A percentile compares a stretch with the other conserved stretches of the same genome.
Evolutionary conservation across 2,329 filamentous ascomycete genomes (phyloP).

Genomic region (Ilyonectria robusta): DNA sequence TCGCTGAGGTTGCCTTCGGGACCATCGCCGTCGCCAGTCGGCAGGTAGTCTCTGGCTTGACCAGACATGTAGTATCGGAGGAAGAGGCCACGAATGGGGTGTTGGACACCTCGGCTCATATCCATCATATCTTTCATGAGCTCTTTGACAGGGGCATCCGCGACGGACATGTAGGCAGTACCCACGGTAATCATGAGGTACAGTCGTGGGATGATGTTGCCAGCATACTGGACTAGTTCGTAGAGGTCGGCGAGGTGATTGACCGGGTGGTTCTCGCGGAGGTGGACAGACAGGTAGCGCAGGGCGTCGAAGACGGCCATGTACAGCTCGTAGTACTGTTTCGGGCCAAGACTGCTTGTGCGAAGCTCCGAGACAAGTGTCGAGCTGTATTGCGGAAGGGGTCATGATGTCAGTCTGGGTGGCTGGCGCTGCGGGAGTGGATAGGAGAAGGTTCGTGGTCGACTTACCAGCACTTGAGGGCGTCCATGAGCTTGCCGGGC

Average conservation of each 20-base stretch:
- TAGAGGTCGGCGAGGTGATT: conserved; percentile 99
- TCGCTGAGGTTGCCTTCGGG: conserved; percentile 97
- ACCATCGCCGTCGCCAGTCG: conserved; percentile 85
- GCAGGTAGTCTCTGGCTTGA: conserved; percentile 91
- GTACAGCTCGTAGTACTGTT: conserved; percentile 99
- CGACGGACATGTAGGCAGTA: conserved; percentile 98
- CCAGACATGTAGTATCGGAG: conserved; percentile 96
- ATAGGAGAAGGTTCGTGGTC: conserved; percentile 7
- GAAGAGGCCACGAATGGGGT: conserved; percentile 95
- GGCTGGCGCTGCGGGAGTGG: conserved; percentile 29
- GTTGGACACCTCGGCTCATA: conserved; percentile 98
- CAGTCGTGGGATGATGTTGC: conserved; percentile 95
- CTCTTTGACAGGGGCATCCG: conserved; percentile 98
- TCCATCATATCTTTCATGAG: conserved; percentile 99
- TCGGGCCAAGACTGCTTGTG: conserved; percentile 96
- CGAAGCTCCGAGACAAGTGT: conserved; percentile 98
- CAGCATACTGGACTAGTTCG: conserved; percentile 97
- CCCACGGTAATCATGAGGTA: conserved; percentile 99
- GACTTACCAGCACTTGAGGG: conserved; percentile 97
- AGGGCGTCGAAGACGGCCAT: conserved; percentile 99
- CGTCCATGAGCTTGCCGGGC: conserved; percentile 99
- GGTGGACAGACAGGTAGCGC: conserved; percentile 94
- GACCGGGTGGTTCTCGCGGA: conserved; percentile 96
- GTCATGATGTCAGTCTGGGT: conserved; percentile 22
- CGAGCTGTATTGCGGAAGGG: conserved; percentile 72